Evolutionary conservation across 1,284 basidiomycete species (phyloP).

Genomic region (Apiotrichum laibachii): DNA sequence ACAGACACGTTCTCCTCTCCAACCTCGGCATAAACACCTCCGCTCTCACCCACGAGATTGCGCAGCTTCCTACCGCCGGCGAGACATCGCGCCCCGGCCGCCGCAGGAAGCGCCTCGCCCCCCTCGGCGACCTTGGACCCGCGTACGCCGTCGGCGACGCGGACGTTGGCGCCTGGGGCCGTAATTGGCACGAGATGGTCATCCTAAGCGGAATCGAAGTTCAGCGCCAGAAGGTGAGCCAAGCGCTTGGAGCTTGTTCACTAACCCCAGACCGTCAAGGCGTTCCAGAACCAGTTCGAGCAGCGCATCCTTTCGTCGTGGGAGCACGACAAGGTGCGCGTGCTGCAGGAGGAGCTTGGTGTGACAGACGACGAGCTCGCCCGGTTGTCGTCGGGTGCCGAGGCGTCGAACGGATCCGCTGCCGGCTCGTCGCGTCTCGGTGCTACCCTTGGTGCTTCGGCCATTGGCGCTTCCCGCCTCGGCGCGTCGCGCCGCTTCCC

Average conservation of each 20-base stretch:
- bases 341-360: constrained; percentile 48
- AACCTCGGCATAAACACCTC: constrained; percentile 49
- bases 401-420: background rate
- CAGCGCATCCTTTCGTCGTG: constrained; percentile 43
- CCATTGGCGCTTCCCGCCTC: constrained; percentile 34
- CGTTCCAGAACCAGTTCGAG: constrained; percentile 47
- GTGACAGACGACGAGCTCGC: constrained; percentile 48
- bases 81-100: constrained; percentile 22
- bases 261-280: constrained; percentile 37
- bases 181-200: constrained; percentile 51
- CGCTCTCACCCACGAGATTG: constrained; percentile 42
- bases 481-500: constrained; percentile 39
- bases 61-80: constrained; percentile 30
- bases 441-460: constrained; percentile 23
- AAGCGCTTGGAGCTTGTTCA: background rate
- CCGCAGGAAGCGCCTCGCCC: constrained; percentile 26
- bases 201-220: constrained; percentile 47
- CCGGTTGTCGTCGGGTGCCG: constrained; percentile 17
- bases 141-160: constrained; percentile 34
- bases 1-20: constrained; percentile 40
- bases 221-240: constrained; percentile 42
- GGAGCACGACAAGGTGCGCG: constrained; percentile 43
- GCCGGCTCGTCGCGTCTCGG: constrained; percentile 8
- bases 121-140: constrained; percentile 31
- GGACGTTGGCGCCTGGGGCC: constrained; percentile 44